A percentile compares a stretch with the other conserved stretches of the same genome.
phyloP scores from a whole-genome alignment of 768 basidiomycete species.

The Pleurotus tuber-regium region DNA sequence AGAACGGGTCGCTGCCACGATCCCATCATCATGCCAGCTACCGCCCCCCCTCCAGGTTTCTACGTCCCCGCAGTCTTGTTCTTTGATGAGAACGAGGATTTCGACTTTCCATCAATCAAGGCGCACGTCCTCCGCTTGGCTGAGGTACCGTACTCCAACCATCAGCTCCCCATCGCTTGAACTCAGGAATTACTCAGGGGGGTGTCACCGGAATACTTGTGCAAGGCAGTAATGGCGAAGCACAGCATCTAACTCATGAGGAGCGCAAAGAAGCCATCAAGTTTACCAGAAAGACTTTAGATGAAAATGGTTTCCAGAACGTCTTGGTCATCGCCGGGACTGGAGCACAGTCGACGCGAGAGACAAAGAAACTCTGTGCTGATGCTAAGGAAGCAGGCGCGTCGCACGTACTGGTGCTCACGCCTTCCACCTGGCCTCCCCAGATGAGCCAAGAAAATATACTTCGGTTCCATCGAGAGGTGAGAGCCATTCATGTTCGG shows the following conservation, averaged over 20 bases:
- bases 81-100: constrained; percentile 64
- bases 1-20: no score
- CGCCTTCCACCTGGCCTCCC: constrained; percentile 68
- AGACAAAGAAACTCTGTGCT: constrained; percentile 63
- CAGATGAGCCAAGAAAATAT: constrained; percentile 64
- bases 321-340: constrained; percentile 80
- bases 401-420: constrained; percentile 71
- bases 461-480: constrained; percentile 64
- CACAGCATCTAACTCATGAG: constrained; percentile 70
- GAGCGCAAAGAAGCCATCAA: constrained; percentile 64
- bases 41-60: constrained; percentile 61
- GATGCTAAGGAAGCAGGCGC: constrained; percentile 86
- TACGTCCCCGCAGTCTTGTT: constrained; percentile 82
- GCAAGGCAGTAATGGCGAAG: constrained; percentile 76
- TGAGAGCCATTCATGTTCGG: no score
- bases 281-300: constrained; percentile 67
- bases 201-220: constrained; percentile 72
- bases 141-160: constrained; percentile 53
- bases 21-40: no score
- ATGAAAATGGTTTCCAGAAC: constrained; percentile 66
- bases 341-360: constrained; percentile 76
- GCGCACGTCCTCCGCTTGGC: constrained; percentile 75
- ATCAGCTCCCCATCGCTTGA: constrained; percentile 14
- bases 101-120: constrained; percentile 65
- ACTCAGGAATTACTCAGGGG: constrained; percentile 39